Evolutionary conservation across 2,329 filamentous ascomycete genomes (phyloP), one percentile per base, ranked within the genome.

Genomic region (Colletotrichum higginsianum): DNA sequence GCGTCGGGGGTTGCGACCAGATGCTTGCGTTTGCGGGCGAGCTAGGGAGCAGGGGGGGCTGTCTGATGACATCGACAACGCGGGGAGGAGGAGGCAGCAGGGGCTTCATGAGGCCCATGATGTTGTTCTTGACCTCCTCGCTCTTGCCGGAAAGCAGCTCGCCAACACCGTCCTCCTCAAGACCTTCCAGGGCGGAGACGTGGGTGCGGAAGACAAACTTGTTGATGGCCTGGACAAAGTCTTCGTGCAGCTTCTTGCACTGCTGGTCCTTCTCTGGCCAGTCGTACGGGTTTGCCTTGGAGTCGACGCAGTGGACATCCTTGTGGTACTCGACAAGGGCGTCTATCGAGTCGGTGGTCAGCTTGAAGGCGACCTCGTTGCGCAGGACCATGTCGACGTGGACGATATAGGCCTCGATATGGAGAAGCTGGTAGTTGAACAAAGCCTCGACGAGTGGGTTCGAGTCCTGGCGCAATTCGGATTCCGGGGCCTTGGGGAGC

Each of bases 301-400:
- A 92, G 81, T 99, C 94, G 78, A 95, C 89, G 77, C 94, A 97
- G 87, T 97, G 95, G 77, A 98, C 89, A 75, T 98, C 94, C 87
- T 96, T 95, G 89, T 99, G 96, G 83, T 97, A 97, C 81, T 98
- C 94, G 81, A 98, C 92, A 75, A 99, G 90, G 63, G 93, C 86
- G 79, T 98, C 95, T 84, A 99, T 99, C 73, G 95, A 95, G 81
- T 98, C 96, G 70, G 92, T 90, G 30, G 95, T 98, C 79, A 99
- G 89, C 89, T 99, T 99, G 89, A 95, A 98, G 76, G 95, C 96
- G 79, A 99, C 95, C 86, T 98, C 96, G 82, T 97, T 96, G 83
- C 95, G 93, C 78, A 97, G 91, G 72, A 99, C 96, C 95, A 98
- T 98, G 86, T 99, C 96, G 83, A 99, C 95, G 83, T 98, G 96